Evolutionary conservation across 225 moss, liverwort and hornwort genomes (phyloP).

Genomic region (Asterella californica): DNA sequence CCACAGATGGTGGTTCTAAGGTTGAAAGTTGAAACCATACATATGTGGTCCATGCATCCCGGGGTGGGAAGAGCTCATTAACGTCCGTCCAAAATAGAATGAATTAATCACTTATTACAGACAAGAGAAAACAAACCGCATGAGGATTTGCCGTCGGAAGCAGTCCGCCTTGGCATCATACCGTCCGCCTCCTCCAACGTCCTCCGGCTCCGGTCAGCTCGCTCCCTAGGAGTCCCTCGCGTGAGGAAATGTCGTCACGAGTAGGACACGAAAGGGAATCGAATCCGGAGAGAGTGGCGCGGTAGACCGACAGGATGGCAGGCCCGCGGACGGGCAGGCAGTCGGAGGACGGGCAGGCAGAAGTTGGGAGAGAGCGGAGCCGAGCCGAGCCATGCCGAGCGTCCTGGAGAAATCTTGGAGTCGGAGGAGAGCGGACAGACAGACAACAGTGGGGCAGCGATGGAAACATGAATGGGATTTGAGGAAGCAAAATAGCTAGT

Average conservation of each 20-base stretch:
- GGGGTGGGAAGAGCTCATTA: neutral
- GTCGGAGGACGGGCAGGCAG: neutral
- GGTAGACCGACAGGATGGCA: neutral
- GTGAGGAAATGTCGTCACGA: neutral
- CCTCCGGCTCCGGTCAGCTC: neutral
- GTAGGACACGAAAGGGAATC: neutral
- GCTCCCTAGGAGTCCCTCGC: neutral
- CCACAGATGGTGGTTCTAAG: neutral
- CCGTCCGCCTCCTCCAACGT: neutral
- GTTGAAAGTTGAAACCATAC: neutral
- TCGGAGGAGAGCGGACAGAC: neutral
- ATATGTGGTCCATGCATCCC: neutral
- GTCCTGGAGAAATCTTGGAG: neutral
- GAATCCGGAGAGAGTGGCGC: neutral
- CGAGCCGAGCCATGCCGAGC: neutral
- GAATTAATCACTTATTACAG: neutral
- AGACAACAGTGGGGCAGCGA: too few relatives aligned
- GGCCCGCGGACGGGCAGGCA: neutral
- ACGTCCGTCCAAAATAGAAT: neutral
- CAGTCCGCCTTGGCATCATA: neutral
- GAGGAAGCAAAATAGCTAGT: neutral
- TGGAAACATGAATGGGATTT: neutral
- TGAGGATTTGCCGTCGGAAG: neutral
- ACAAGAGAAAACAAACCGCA: neutral
- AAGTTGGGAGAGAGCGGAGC: neutral